These are phyloP conservation scores for Rhizopogon sp. DNA, from an alignment of 768 basidiomycete genomes.

Conservation along the genomic window DNA sequence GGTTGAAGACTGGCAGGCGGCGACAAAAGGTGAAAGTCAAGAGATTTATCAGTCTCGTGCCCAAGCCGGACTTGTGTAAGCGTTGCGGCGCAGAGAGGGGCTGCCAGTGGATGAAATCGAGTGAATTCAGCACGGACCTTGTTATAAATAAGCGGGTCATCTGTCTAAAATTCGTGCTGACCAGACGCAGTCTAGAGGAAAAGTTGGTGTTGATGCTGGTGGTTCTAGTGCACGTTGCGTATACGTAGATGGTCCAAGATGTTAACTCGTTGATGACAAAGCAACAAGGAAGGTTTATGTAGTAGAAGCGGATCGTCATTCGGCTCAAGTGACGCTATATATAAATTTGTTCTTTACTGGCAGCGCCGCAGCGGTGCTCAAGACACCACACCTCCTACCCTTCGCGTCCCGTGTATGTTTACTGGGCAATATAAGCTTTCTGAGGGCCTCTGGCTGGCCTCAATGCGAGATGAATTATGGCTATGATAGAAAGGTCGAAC, in stretches of 20 bases:
- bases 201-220: neutral
- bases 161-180: too few species aligned
- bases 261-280: neutral
- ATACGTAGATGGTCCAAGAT: neutral
- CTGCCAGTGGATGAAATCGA: neutral
- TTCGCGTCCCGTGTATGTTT: too few species aligned
- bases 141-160: slow-evolving; percentile 8
- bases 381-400: too few species aligned
- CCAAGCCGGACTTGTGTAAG: slow-evolving; percentile 7
- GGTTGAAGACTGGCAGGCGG: neutral
- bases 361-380: too few species aligned
- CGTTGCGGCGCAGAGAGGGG: slow-evolving; percentile 1
- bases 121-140: slow-evolving; percentile 6
- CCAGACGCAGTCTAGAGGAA: neutral
- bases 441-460: too few species aligned
- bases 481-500: too few species aligned
- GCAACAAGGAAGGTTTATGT: too few species aligned
- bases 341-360: too few species aligned
- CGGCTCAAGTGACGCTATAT: too few species aligned
- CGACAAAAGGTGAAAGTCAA: slow-evolving; percentile 1
- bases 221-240: neutral
- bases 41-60: neutral
- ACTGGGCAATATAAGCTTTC: too few species aligned
- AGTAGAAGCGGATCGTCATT: too few species aligned
- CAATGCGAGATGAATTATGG: too few species aligned